Base-by-base conservation (phyloP, 2,329 filamentous ascomycete species). In the Arthrocladium fulminans region DNA sequence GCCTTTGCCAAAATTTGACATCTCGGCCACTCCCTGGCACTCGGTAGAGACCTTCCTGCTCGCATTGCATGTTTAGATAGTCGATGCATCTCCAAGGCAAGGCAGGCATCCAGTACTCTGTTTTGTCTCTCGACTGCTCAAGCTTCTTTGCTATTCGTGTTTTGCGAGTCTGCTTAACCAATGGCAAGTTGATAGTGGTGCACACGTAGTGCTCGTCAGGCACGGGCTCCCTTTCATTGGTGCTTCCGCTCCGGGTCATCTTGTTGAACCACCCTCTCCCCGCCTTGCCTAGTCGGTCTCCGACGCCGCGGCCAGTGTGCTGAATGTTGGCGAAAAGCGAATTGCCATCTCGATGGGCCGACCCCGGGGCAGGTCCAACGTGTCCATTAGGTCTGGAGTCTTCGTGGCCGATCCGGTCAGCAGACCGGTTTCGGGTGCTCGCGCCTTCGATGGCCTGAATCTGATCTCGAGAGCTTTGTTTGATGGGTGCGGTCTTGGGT, bases 81-180 rank as follows among this genome's bases (percentile, higher is more conserved):
- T 97, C 90, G 56, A 97, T 96, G 50, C 88, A 94, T 54, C 90
- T 78, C 85, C 90, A 96, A 0, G 90, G 89, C 50, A 97, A 83
- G 5, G 88, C 86, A 10, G 90, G 90, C 89, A 97, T 95, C 90
- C 90, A 97, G 62, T 94, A 97, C 62, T 96, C 90, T 0, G 90
- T 97, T 73, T 96, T 96, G 62, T 97, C 90, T 53, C 83, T 80
- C 8, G 89, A 95, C 52, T 86, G 80, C 61, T 94, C 87, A 37
- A 97, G 72, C 24, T 84, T 80, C 67, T 90, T 94, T 6, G 88
- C 94, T 62, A 97, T 96, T 54, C 90, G 79, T 0, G 90, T 96
- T 54, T 82, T 73, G n/a, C 90, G 81, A 5, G 89, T 89, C 67
- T 97, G 90, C 63, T 95, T 84, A 22, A 94, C 76, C 24, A 97